Base-by-base conservation (phyloP, 1,284 basidiomycete species). In the Moesziomyces sp. region DNA sequence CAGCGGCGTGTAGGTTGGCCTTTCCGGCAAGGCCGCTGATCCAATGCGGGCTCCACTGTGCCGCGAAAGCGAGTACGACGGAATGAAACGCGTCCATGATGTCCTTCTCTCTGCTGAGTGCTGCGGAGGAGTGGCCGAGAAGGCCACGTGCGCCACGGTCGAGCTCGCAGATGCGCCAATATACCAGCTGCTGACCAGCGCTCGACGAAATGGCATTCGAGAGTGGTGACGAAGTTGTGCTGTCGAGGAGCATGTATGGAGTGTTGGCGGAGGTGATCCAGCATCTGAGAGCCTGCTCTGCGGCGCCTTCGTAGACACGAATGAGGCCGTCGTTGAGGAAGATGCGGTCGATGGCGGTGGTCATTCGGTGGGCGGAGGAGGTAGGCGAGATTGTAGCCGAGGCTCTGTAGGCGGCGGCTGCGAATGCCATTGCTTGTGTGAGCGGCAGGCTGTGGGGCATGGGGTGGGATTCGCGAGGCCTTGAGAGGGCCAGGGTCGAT, bases 161-260 rank as follows among this genome's bases (percentile, higher is more conserved):
- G 4, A 67, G 64, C 58, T 67, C 64, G 50, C 64, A 67, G 42
- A 67, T 67, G 3, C 64, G 44, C 64, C 64, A 67, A 24, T 67
- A 67, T 46, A 57, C 64, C 26, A 67, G 58, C 24, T 60, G 58
- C 44, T 60, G 52, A 24, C 52, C 28, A 30, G 21, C 28, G 47
- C 26, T 13, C 19, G 21, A 33, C 3, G 30, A 21, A 13, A 21
- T 2, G 18, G 28, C 11, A 16, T 1, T 57, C 0, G 52, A 21
- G 5, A 51, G 14, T 19, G 57, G 45, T 3, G 43, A 2, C 8
- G 46, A 21, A n/a, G 18, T 3, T 14, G 23, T 10, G 26, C 40
- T 16, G 30, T 48, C 43, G 44, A 30, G 23, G 10, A 67, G 57
- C 58, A 60, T 48, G 45, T 67, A 67, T 2, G 64, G 58, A 5